Evolutionary conservation across 306 rosid genomes (phyloP), one percentile per base, ranked within the genome.

Genomic region (Luffa aegyptiaca): DNA sequence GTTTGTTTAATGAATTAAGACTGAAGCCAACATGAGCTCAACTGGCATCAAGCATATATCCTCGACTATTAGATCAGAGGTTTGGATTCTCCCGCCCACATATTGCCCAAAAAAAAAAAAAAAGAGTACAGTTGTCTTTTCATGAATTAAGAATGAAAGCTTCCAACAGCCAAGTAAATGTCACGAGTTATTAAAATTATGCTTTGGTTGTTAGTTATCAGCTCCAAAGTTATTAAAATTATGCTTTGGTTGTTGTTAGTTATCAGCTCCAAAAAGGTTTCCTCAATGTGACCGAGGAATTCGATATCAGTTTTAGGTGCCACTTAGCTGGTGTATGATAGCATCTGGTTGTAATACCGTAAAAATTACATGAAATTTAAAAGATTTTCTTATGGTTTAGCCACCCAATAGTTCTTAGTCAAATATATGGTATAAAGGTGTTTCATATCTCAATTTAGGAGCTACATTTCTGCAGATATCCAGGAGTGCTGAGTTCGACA

Each of bases 401-500:
- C 3, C 6, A 2, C 10, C 2, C 10, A 6, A 42, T 69, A 44
- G 74, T 66, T 26, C 26, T 42, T 51, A 51, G 79, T 55, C 14
- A 41, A 10, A 41, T 57, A 9, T 55, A 26, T 56, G 41, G 31
- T 62, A 61, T 9, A 11, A 12, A 57, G 56, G 3, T 78, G 70
- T 77, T 77, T 41, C 44, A 33, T 14, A 45, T 65, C 48, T 57
- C n/a, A 36, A 39, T 41, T 52, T 37, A 45, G 45, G 69, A 37
- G 39, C 76, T 51, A 26, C 61, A 55, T 45, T 69, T 48, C 68
- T 89, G 87, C 94, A 94, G 98, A 90, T 90, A 84, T 86, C 83
- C 86, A 85, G 81, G 96, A 90, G 79, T 85, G 86, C 90, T 86
- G 87, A 82, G 71, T 75, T 59, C 11, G 64, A 79, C 80, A 81